A percentile compares a stretch with the other conserved stretches of the same genome.
Conservation (phyloP, 495 filamentous ascomycete genomes). For the Lichina pygmaea region DNA sequence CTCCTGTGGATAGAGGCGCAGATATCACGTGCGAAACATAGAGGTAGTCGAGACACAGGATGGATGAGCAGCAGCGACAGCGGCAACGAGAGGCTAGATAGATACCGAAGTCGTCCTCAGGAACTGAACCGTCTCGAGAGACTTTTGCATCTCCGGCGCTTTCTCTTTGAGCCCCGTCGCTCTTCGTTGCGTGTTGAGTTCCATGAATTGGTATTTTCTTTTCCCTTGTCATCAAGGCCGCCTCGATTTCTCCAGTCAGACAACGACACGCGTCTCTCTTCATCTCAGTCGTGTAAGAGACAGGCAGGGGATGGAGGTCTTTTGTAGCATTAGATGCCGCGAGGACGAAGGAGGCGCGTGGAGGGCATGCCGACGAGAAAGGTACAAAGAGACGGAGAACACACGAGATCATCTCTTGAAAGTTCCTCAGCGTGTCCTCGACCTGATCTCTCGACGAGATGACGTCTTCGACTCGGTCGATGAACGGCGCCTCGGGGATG, state of each 20-base stretch:
- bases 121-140: conserved; percentile 78
- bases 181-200: conserved; percentile 66
- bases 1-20: too few relatives aligned
- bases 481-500: conserved; percentile 84
- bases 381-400: conserved; percentile 4
- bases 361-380: not conserved
- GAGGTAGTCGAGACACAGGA: not conserved
- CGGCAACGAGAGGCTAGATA: not conserved
- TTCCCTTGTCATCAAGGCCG: not conserved
- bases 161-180: conserved; percentile 72
- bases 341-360: not conserved
- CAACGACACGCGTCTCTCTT: not conserved
- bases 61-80: not conserved
- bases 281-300: not conserved
- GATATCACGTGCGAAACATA: not conserved
- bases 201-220: conserved; percentile 99
- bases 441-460: conserved; percentile 67
- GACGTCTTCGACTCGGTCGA: conserved; percentile 91
- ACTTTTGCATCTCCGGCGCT: conserved; percentile 92
- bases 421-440: conserved; percentile 65
- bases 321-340: not conserved
- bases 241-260: not conserved
- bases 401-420: conserved; percentile 97
- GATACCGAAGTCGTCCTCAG: conserved; percentile 39
- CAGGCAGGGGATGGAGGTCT: not conserved